Conservation (phyloP, 345 rosid species). For the Eucalyptus paniculata region DNA sequence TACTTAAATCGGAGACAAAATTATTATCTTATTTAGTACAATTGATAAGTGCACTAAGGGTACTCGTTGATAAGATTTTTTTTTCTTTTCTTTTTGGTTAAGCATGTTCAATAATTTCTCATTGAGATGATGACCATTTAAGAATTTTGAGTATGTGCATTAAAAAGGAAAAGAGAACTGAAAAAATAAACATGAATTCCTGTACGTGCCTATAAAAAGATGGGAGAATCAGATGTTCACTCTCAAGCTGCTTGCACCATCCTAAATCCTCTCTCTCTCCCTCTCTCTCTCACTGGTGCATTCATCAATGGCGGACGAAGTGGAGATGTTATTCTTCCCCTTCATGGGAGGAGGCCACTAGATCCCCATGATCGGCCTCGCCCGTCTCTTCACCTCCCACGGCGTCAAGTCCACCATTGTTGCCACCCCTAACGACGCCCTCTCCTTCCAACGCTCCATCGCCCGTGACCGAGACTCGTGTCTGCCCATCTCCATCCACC, state of each 20-base stretch:
- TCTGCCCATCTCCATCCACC: slow-evolving; percentile 5
- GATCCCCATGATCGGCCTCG: slow-evolving; percentile 27
- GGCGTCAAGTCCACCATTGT: slow-evolving; percentile 12
- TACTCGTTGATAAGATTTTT: background rate
- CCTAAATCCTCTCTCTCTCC: background rate
- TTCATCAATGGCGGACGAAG: background rate
- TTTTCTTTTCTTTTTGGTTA: background rate
- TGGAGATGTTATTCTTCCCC: slow-evolving; percentile 29
- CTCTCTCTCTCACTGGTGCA: background rate
- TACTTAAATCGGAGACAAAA: accelerated
- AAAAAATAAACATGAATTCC: too few species aligned
- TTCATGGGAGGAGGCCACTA: slow-evolving; percentile 27
- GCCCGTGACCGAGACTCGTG: background rate
- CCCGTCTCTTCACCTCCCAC: slow-evolving; percentile 18
- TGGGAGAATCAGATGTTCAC: background rate
- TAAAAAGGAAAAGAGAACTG: background rate
- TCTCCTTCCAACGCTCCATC: slow-evolving; percentile 4
- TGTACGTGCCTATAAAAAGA: too few species aligned
- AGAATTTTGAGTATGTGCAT: background rate
- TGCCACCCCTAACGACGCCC: slow-evolving; percentile 8
- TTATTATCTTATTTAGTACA: background rate
- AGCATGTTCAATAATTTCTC: background rate
- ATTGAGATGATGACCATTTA: background rate
- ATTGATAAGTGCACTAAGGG: background rate
- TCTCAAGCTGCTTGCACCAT: background rate